Conservation (phyloP, 495 filamentous ascomycete genomes). For the Penicillium simplicissimum region DNA sequence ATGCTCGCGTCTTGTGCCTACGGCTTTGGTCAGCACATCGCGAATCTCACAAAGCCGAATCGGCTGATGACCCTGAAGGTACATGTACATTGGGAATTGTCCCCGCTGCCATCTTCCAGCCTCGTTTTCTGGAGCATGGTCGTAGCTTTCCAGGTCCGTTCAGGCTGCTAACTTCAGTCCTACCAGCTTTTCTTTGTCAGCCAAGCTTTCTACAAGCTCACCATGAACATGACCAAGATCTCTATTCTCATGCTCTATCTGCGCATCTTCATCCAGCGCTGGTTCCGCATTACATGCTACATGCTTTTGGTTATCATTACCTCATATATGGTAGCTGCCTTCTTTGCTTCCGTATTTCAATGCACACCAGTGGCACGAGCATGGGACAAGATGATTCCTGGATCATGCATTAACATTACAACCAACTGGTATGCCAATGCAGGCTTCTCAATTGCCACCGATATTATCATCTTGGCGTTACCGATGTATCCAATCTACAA, state of each 20-base stretch:
- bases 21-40: constrained; percentile 18
- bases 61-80: constrained; percentile 12
- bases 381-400: constrained; percentile 35
- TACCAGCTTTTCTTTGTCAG: constrained; percentile 28
- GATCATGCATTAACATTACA: constrained; percentile 40
- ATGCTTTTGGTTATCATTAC: background rate
- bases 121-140: no score
- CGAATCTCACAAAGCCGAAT: constrained; percentile 15
- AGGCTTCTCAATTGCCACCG: constrained; percentile 44
- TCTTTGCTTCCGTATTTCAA: constrained; percentile 46
- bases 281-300: background rate
- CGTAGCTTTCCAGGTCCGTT: no score
- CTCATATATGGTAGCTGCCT: constrained; percentile 38
- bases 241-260: constrained; percentile 43
- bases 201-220: constrained; percentile 39
- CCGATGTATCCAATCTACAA: constrained; percentile 22
- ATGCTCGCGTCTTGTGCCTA: constrained; percentile 17
- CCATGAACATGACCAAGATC: constrained; percentile 39
- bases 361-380: constrained; percentile 43
- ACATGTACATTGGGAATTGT: background rate
- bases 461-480: constrained; percentile 41
- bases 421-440: constrained; percentile 45
- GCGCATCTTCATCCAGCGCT: constrained; percentile 33
- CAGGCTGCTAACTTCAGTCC: background rate
- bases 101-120: no score